Conservation (phyloP, 805 yeast genomes). For the Wickerhamomyces sydowiorum region DNA sequence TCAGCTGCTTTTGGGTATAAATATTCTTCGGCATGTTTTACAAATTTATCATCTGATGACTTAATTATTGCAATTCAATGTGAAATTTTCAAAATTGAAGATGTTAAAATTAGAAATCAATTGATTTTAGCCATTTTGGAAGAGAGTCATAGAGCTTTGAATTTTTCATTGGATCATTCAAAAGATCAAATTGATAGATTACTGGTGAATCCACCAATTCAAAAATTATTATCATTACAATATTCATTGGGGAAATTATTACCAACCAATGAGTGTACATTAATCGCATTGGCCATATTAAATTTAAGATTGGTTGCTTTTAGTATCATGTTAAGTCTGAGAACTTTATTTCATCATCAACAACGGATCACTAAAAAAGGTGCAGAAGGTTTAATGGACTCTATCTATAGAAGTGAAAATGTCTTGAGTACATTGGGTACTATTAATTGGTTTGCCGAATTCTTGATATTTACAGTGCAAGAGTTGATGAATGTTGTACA, state of each 20-base stretch:
- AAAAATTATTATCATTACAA: constrained; percentile 65
- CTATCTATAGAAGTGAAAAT: constrained; percentile 55
- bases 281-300: constrained; percentile 45
- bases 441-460: constrained; percentile 81
- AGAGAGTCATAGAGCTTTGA: constrained; percentile 73
- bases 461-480: constrained; percentile 65
- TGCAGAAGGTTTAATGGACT: constrained; percentile 38
- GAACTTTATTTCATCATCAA: constrained; percentile 60
- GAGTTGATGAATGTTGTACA: constrained; percentile 49
- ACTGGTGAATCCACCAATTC: constrained; percentile 72
- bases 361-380: constrained; percentile 49
- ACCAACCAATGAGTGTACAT: constrained; percentile 12
- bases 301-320: constrained; percentile 69
- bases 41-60: constrained; percentile 65
- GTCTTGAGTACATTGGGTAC: constrained; percentile 67
- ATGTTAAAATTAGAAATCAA: constrained; percentile 23
- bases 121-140: constrained; percentile 40
- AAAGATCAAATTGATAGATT: constrained; percentile 74
- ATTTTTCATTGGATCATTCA: constrained; percentile 62
- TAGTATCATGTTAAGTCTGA: constrained; percentile 56
- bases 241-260: constrained; percentile 50
- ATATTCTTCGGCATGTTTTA: constrained; percentile 68
- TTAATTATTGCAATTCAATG: constrained; percentile 49
- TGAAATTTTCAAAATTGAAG: constrained; percentile 30
- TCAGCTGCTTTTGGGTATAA: constrained; percentile 59